Evolutionary conservation across 257 asterid genomes (phyloP).

Genomic region (Nicotiana tomentosiformis): DNA sequence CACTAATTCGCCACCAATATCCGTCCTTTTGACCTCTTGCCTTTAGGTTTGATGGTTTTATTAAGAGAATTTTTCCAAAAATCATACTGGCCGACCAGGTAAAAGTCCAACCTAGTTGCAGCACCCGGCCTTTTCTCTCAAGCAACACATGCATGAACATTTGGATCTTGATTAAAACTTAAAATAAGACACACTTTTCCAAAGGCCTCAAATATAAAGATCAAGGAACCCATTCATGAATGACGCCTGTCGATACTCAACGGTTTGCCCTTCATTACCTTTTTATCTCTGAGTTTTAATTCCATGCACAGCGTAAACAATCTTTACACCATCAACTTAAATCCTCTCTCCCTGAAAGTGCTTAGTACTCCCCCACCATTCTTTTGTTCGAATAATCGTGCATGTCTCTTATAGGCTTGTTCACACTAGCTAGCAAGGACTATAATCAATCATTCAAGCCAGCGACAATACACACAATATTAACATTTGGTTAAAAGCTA

Average conservation of each 20-base stretch:
- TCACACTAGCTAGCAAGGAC: background rate
- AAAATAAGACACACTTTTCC: background rate
- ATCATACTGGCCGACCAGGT: conserved; percentile 22
- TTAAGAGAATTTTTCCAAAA: background rate
- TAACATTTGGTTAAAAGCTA: background rate
- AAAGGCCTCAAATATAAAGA: conserved; percentile 3
- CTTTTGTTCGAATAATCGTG: background rate
- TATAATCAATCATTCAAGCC: background rate
- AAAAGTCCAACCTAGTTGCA: background rate
- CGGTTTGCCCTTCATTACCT: background rate
- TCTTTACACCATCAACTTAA: background rate
- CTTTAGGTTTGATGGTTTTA: conserved; percentile 3
- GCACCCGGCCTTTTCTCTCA: background rate
- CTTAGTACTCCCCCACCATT: background rate
- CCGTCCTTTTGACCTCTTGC: conserved; percentile 17
- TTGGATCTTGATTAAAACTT: background rate
- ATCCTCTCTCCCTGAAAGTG: background rate
- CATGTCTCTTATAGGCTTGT: background rate
- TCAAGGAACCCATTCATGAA: conserved; percentile 12
- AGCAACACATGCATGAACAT: background rate
- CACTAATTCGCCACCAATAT: conserved; percentile 9
- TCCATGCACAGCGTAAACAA: background rate
- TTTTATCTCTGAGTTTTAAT: conserved; percentile 19
- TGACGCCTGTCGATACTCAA: background rate
- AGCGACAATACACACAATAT: background rate